Evolutionary conservation across 1,139 yeast genomes (phyloP), one percentile per base, ranked within the genome.

Genomic region (Saccharomyces hybrid): DNA sequence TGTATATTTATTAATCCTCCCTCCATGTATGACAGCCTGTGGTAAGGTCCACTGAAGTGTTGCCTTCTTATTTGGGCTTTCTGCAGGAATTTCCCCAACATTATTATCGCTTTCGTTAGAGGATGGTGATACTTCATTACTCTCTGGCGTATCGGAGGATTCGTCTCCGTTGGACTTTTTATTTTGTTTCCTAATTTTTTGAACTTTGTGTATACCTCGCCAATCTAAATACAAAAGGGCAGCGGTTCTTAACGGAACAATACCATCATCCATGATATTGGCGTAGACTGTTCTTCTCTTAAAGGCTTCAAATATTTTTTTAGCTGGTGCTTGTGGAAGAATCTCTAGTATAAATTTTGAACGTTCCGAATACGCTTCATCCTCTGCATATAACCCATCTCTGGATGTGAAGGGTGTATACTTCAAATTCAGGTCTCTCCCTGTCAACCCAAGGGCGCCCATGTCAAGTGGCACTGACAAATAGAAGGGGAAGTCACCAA

Each of bases 371-470:
- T 38, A 47, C 5, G 16, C 38, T 32, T 16, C 52, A 42, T 14
- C 59, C 1, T 49, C 42, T 2, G 50, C 28, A 13, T 57, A 63
- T 11, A 64, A 41, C 53, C 66, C 56, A 31, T 63, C 62, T 44
- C 59, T 70, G 52, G 60, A 70, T 6, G 56, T 54, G 9, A 60
- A 49, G 2, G 66, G 67, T 16, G 72, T 70, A 49, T 68, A 71
- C 16, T 69, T 64, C 11, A 83, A 70, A 7, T 83, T 82, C 54
- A 83, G 67, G 62, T 83, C 88, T 60, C 82, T 78, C 1, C 88
- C 88, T 0, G 88, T 82, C 54, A 75, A 72, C 0, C 88, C 88
- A 31, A 83, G 76, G 6, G 82, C 74, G 0, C 88, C 88, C 4
- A 84, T 76, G 75, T 78, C 82, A 13, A 83, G 67, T 0, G 85